These are phyloP conservation scores for Skeletonema costatum DNA, from an alignment of 108 stramenopile genomes.

Conservation along the genomic window DNA sequence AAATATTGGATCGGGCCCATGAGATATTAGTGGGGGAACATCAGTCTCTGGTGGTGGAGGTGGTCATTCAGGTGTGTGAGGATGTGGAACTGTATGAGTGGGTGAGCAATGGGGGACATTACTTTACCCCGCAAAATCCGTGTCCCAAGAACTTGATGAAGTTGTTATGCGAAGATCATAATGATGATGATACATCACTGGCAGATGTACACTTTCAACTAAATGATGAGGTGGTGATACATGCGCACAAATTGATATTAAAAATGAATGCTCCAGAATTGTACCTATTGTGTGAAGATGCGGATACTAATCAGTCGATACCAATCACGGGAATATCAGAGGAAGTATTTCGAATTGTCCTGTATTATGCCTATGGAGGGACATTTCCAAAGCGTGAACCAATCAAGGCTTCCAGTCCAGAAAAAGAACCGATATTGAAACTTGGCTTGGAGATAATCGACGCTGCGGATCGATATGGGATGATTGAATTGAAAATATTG, in stretches of 20 bases:
- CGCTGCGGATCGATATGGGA: background rate
- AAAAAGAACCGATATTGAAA: background rate
- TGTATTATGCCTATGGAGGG: conserved; percentile 1
- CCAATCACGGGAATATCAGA: background rate
- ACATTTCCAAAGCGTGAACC: conserved; percentile 1
- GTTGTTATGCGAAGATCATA: background rate
- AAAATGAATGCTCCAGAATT: conserved; percentile 7
- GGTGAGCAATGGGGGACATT: background rate
- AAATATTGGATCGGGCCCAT: background rate
- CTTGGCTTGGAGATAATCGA: background rate
- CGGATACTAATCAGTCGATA: background rate
- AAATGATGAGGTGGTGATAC: background rate
- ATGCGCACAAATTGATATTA: conserved; percentile 6
- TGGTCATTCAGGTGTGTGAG: background rate
- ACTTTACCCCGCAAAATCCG: background rate
- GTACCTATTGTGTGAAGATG: background rate
- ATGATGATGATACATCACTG: background rate
- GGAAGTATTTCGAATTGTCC: background rate
- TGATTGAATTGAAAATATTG: conserved; percentile 1
- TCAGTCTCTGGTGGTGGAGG: background rate
- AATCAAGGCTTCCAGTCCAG: background rate
- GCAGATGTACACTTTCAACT: background rate
- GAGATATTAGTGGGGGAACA: background rate
- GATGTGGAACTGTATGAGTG: background rate
- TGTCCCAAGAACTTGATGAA: background rate